These are phyloP conservation scores for Dactylellina cionopaga DNA, from an alignment of 2,329 filamentous ascomycete species.

Conservation along the genomic window DNA sequence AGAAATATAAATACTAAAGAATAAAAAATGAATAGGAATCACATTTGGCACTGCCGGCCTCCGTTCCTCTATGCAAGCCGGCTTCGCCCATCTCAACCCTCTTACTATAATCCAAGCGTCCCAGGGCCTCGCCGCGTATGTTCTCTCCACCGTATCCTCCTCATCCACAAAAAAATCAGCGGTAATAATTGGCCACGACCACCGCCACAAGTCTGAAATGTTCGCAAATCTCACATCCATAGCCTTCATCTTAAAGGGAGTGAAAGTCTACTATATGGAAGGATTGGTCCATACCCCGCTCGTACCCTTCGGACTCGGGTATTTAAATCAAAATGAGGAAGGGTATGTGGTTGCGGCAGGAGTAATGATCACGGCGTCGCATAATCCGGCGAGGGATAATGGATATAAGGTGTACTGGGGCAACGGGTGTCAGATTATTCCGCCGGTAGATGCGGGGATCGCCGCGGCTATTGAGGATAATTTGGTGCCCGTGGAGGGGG, in stretches of 20 bases:
- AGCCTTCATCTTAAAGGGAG: conserved; percentile 68
- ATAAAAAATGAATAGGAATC: conserved; percentile 48
- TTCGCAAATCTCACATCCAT: conserved; percentile 71
- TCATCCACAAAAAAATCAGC: conserved; percentile 60
- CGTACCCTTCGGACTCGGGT: conserved; percentile 70
- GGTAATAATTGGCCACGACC: conserved; percentile 72
- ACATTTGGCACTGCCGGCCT: conserved; percentile 63
- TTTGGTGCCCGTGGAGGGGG: conserved; percentile 64
- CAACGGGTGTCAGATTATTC: conserved; percentile 74
- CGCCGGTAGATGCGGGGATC: conserved; percentile 70
- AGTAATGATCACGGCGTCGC: conserved; percentile 73
- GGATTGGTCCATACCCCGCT: conserved; percentile 69
- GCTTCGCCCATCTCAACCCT: conserved; percentile 71
- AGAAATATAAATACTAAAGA: conserved; percentile 4
- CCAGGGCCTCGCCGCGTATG: conserved; percentile 72
- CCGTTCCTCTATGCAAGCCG: conserved; percentile 72
- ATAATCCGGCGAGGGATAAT: conserved; percentile 72
- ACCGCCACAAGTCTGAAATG: conserved; percentile 70
- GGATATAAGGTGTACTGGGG: conserved; percentile 75
- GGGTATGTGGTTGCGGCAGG: conserved; percentile 71
- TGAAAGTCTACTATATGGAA: conserved; percentile 71
- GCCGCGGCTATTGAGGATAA: conserved; percentile 68
- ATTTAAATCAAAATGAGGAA: conserved; percentile 61
- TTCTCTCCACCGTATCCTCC: conserved; percentile 63
- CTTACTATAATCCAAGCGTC: conserved; percentile 72